Evolutionary conservation across 495 filamentous ascomycete genomes (phyloP).

Genomic region (Parachaetomium inaequale): DNA sequence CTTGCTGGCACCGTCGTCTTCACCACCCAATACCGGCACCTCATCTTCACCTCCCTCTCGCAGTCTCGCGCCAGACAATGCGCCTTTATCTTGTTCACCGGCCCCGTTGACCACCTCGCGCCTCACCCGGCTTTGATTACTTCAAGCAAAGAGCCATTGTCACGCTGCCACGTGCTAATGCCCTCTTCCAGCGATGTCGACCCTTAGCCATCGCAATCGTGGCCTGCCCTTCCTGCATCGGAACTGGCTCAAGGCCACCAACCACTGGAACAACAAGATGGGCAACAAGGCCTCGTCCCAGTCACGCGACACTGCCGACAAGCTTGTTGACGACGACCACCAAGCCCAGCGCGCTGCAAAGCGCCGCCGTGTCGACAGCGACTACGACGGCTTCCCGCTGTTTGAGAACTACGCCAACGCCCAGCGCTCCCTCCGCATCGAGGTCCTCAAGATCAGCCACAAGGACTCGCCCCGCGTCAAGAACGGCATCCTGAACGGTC

Average conservation of each 20-base stretch:
- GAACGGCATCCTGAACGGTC: constrained; percentile 40
- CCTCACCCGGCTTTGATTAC: background rate
- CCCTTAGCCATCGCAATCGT: constrained; percentile 19
- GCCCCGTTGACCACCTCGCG: background rate
- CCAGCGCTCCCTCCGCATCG: constrained; percentile 42
- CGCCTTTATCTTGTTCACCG: background rate
- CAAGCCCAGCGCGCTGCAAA: constrained; percentile 34
- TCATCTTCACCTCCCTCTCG: background rate
- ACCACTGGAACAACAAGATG: constrained; percentile 35
- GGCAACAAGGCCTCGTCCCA: constrained; percentile 40
- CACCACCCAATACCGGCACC: background rate
- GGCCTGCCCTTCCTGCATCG: constrained; percentile 37
- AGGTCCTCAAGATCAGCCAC: constrained; percentile 47
- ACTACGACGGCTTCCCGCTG: constrained; percentile 34
- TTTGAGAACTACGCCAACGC: constrained; percentile 27
- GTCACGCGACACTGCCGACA: constrained; percentile 32
- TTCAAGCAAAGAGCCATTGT: background rate
- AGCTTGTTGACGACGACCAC: constrained; percentile 30
- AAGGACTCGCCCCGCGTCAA: constrained; percentile 38
- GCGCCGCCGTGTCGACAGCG: constrained; percentile 39
- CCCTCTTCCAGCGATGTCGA: constrained; percentile 26
- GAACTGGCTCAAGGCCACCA: constrained; percentile 34
- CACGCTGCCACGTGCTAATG: constrained; percentile 8
- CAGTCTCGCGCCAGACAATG: background rate
- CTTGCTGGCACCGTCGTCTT: background rate